Conservation (phyloP, 2,329 filamentous ascomycete genomes). For the Aspergillus candidus region DNA sequence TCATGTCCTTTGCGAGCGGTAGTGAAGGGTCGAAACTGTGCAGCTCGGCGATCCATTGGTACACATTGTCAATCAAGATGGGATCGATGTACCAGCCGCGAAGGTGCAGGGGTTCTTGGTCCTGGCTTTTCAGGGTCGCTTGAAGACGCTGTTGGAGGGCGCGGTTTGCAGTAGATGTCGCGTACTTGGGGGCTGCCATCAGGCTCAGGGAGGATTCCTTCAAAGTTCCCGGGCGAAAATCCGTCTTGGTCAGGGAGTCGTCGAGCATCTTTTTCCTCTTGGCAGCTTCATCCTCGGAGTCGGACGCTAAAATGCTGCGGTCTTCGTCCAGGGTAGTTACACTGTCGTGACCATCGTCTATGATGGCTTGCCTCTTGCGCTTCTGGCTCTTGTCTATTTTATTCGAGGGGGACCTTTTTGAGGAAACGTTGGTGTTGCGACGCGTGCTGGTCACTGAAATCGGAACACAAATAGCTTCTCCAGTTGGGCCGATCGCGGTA, state of each 20-base stretch:
- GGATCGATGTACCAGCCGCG: slow-evolving; percentile 80
- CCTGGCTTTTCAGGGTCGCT: slow-evolving; percentile 59
- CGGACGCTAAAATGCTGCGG: slow-evolving; percentile 34
- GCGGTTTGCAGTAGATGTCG: slow-evolving; percentile 55
- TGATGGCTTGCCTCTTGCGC: not conserved
- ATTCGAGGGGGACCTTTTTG: not conserved
- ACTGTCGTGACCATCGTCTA: slow-evolving; percentile 40
- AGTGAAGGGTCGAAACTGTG: slow-evolving; percentile 69
- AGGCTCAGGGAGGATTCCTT: slow-evolving; percentile 57
- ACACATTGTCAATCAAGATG: slow-evolving; percentile 63
- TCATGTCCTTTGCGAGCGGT: slow-evolving; percentile 71
- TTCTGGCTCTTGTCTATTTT: not conserved
- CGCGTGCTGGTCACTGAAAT: slow-evolving; percentile 46
- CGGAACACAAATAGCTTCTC: slow-evolving; percentile 45
- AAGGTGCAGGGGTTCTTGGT: slow-evolving; percentile 53
- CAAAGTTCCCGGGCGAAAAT: slow-evolving; percentile 64
- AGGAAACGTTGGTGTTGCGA: slow-evolving; percentile 26
- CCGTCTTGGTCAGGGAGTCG: slow-evolving; percentile 34
- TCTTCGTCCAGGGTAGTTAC: slow-evolving; percentile 48
- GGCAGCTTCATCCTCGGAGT: slow-evolving; percentile 18
- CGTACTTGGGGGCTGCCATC: slow-evolving; percentile 61
- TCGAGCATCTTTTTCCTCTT: slow-evolving; percentile 1
- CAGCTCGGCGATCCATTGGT: slow-evolving; percentile 87
- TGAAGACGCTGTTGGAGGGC: slow-evolving; percentile 60
- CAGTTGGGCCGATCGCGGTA: slow-evolving; percentile 37